Evolutionary conservation across 1,284 basidiomycete genomes (phyloP).

Genomic region (Caloboletus inedulis): DNA sequence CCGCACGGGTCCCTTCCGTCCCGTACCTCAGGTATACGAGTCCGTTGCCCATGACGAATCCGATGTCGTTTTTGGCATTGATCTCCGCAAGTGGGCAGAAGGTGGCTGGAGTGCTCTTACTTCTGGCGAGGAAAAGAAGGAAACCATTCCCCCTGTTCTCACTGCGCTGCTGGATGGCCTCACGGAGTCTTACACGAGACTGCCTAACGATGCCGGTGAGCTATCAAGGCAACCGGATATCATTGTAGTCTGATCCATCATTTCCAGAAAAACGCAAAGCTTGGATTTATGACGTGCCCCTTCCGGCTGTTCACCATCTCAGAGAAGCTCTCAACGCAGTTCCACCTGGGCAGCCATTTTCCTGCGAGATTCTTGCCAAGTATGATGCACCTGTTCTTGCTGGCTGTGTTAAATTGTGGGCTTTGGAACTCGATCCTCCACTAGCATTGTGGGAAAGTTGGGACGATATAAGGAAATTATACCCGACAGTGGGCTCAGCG

Average conservation of each 20-base stretch:
- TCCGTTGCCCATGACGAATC: slow-evolving; percentile 74
- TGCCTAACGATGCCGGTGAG: slow-evolving; percentile 65
- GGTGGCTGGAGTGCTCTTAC: slow-evolving; percentile 58
- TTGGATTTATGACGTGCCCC: slow-evolving; percentile 92
- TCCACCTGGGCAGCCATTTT: slow-evolving; percentile 61
- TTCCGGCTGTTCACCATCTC: slow-evolving; percentile 77
- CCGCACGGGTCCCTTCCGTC: slow-evolving; percentile 87
- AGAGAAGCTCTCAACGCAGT: slow-evolving; percentile 79
- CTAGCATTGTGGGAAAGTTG: slow-evolving; percentile 82
- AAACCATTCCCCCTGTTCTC: slow-evolving; percentile 72
- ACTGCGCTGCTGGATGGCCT: slow-evolving; percentile 66
- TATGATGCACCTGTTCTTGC: slow-evolving; percentile 87
- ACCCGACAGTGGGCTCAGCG: slow-evolving; percentile 68
- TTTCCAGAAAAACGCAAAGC: slow-evolving; percentile 75
- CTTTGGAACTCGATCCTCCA: slow-evolving; percentile 82
- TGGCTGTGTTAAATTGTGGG: slow-evolving; percentile 81
- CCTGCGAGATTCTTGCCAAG: slow-evolving; percentile 62
- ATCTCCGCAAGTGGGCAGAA: slow-evolving; percentile 84
- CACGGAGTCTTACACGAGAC: slow-evolving; percentile 59
- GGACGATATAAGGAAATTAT: slow-evolving; percentile 84
- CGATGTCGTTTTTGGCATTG: slow-evolving; percentile 86
- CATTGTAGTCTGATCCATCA: slow-evolving; percentile 4
- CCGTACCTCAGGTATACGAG: slow-evolving; percentile 80
- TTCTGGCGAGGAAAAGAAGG: slow-evolving; percentile 54
- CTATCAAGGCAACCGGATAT: slow-evolving; percentile 6